Evolutionary conservation across 306 rosid species (phyloP).

Genomic region (Phaseolus lunatus): DNA sequence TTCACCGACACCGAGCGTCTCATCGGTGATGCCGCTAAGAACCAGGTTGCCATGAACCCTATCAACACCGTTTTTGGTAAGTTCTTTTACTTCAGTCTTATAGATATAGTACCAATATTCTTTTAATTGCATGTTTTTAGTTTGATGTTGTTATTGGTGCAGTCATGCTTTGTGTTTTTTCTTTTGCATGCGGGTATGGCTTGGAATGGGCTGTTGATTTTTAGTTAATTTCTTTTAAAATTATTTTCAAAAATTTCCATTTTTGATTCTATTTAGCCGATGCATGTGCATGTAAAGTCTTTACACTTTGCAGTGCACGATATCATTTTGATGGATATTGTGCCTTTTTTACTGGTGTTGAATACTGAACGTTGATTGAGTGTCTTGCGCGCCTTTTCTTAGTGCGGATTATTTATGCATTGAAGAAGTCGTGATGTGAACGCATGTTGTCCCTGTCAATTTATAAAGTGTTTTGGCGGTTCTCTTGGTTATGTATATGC

Average conservation of each 20-base stretch:
- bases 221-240: background rate
- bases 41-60: slow-evolving; percentile 26
- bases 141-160: background rate
- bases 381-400: background rate
- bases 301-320: background rate
- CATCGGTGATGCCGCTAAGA: slow-evolving; percentile 22
- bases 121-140: background rate
- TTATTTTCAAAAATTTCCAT: background rate
- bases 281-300: background rate
- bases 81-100: background rate
- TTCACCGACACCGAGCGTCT: slow-evolving; percentile 57
- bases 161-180: too few species aligned
- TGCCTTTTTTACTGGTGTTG: background rate
- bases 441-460: background rate
- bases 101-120: background rate
- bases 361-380: background rate
- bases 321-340: background rate
- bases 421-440: background rate
- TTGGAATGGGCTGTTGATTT: background rate
- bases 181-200: background rate
- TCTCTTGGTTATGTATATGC: background rate
- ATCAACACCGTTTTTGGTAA: slow-evolving; percentile 22
- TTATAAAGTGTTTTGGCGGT: background rate
- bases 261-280: background rate
- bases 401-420: background rate